A percentile compares a stretch with the other conserved stretches of the same genome.
Conservation (phyloP, 2,329 filamentous ascomycete species). For the Colletotrichum tropicicola region DNA sequence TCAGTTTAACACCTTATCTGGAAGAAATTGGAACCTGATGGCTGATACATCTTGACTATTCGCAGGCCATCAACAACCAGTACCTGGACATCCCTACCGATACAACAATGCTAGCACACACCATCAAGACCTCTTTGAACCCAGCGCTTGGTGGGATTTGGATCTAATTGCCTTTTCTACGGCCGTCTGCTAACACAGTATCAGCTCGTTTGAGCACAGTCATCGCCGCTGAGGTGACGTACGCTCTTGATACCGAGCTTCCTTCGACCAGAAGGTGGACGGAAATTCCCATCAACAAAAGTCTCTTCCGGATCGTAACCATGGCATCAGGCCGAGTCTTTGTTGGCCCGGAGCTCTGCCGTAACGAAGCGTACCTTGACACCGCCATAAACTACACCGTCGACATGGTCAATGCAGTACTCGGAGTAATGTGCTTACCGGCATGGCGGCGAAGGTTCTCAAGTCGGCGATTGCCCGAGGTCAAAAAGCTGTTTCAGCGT, state of each 20-base stretch:
- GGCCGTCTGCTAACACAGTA: background rate
- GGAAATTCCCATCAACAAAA: conserved; percentile 45
- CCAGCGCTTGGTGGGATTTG: background rate
- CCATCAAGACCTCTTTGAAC: background rate
- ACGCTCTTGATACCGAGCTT: background rate
- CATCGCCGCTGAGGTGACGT: background rate
- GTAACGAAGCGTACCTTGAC: conserved; percentile 52
- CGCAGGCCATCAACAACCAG: background rate
- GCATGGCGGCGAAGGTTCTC: conserved; percentile 44
- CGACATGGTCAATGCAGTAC: conserved; percentile 49
- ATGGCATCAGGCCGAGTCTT: conserved; percentile 56
- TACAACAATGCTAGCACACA: background rate
- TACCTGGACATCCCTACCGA: background rate
- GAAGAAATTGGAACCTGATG: background rate
- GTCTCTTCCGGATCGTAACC: conserved; percentile 53
- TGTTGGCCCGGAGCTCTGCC: conserved; percentile 54
- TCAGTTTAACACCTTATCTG: background rate
- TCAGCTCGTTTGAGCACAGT: background rate
- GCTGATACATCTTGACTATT: background rate
- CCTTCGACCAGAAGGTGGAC: conserved; percentile 41
- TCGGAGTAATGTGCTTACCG: conserved; percentile 45
- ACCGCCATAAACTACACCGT: conserved; percentile 56
- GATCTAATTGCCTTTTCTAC: background rate
- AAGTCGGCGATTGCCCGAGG: conserved; percentile 41
- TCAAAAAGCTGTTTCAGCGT: conserved; percentile 42